phyloP scores from a whole-genome alignment of 2,329 filamentous ascomycete species.

The Xylariaceae sp. region DNA sequence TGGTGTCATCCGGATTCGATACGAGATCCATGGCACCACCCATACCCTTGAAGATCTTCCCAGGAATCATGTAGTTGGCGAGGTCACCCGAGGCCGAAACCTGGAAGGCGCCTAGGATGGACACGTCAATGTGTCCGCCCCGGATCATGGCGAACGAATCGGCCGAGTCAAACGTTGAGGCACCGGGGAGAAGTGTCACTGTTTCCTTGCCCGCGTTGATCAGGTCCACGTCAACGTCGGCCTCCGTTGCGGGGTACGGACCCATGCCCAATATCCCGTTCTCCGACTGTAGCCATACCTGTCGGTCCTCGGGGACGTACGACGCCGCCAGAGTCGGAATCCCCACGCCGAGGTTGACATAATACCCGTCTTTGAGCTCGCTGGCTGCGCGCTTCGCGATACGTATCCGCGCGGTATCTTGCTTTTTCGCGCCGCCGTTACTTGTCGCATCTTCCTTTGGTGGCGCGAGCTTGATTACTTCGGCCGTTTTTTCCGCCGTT shows the following conservation, averaged over 20 bases:
- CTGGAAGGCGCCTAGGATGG: slow-evolving; percentile 78
- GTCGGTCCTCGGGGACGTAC: slow-evolving; percentile 62
- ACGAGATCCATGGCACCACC: slow-evolving; percentile 74
- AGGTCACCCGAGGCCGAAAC: slow-evolving; percentile 75
- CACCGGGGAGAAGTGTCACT: slow-evolving; percentile 73
- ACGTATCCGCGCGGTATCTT: slow-evolving; percentile 56
- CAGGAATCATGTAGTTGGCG: slow-evolving; percentile 88
- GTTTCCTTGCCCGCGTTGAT: slow-evolving; percentile 89
- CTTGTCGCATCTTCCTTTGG: too few species aligned
- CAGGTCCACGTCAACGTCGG: slow-evolving; percentile 70
- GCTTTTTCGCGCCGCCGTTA: slow-evolving; percentile 29
- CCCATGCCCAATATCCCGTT: slow-evolving; percentile 85
- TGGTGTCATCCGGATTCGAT: slow-evolving; percentile 66
- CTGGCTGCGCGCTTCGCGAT: slow-evolving; percentile 75
- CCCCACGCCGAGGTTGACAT: slow-evolving; percentile 78
- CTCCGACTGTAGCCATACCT: slow-evolving; percentile 82
- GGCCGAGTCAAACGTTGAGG: slow-evolving; percentile 71
- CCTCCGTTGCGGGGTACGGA: slow-evolving; percentile 65
- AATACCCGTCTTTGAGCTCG: slow-evolving; percentile 76
- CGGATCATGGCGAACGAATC: slow-evolving; percentile 88
- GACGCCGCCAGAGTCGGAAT: slow-evolving; percentile 82
- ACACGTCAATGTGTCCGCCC: slow-evolving; percentile 78
- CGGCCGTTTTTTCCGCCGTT: slow-evolving; percentile 67
- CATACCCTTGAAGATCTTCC: slow-evolving; percentile 86
- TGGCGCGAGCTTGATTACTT: slow-evolving; percentile 58